These are phyloP conservation scores for Naganishia sp. DNA, from an alignment of 1,284 basidiomycete species.

Conservation along the genomic window DNA sequence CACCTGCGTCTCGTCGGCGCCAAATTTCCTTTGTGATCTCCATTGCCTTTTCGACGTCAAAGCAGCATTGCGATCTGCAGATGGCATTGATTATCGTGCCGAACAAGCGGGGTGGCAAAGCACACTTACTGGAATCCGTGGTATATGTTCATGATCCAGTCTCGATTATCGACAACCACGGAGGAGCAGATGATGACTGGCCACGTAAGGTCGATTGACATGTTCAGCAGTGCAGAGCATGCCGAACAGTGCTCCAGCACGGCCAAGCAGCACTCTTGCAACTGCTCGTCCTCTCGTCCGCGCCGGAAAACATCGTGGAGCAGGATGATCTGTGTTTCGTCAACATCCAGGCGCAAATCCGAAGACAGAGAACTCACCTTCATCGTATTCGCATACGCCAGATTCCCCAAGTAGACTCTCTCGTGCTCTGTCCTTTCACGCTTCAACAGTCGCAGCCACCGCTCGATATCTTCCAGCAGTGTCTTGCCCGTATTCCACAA, in stretches of 20 bases:
- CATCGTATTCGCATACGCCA: conserved; percentile 54
- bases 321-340: conserved; percentile 54
- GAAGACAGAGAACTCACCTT: conserved; percentile 42
- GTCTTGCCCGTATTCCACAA: conserved; percentile 40
- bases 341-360: conserved; percentile 2
- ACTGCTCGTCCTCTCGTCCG: conserved; percentile 50
- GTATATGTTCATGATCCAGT: conserved; percentile 55
- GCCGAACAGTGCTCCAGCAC: conserved; percentile 49
- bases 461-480: conserved; percentile 50
- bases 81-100: not conserved
- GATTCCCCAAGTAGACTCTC: conserved; percentile 54
- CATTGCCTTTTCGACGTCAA: conserved; percentile 60
- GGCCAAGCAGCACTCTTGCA: conserved; percentile 51
- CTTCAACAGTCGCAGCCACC: conserved; percentile 49
- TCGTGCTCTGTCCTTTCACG: conserved; percentile 49
- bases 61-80: conserved; percentile 53
- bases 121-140: conserved; percentile 56
- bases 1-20: conserved; percentile 43
- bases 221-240: conserved; percentile 49
- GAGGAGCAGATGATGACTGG: conserved; percentile 58
- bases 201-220: conserved; percentile 56
- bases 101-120: not conserved
- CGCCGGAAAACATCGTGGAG: conserved; percentile 57
- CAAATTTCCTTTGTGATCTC: conserved; percentile 57
- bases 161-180: conserved; percentile 51